Conservation (phyloP, 305 asterid species). For the Petunia hybrid region DNA sequence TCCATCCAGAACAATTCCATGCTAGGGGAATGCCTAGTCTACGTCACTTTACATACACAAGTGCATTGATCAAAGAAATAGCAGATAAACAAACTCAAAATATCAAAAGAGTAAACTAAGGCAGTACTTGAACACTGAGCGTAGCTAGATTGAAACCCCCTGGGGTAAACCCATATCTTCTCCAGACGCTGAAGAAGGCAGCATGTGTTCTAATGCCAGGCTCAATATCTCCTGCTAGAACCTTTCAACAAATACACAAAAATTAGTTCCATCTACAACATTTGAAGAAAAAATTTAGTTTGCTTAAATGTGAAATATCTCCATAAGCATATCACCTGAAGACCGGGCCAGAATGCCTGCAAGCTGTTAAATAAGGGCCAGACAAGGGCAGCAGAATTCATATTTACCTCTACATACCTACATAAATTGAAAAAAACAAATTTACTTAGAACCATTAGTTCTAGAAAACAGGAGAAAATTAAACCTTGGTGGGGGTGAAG, state of each 20-base stretch:
- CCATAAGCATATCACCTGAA: conserved; percentile 65
- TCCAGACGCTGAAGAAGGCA: conserved; percentile 98
- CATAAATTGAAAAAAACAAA: conserved; percentile 30
- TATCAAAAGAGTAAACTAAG: conserved; percentile 34
- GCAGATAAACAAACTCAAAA: conserved; percentile 22
- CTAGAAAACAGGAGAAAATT: conserved; percentile 37
- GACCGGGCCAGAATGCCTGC: conserved; percentile 99
- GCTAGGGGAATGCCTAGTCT: conserved; percentile 4
- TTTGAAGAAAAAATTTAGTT: not conserved
- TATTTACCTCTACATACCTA: conserved; percentile 98
- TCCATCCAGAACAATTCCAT: conserved; percentile 9
- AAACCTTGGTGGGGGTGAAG: conserved; percentile 11
- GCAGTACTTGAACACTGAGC: conserved; percentile 79
- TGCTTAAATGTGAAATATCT: conserved; percentile 13
- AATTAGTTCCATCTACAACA: conserved; percentile 36
- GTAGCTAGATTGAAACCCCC: conserved; percentile 98
- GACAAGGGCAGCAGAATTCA: conserved; percentile 96
- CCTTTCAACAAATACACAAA: conserved; percentile 58
- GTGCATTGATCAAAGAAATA: conserved; percentile 3
- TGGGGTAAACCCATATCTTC: conserved; percentile 93
- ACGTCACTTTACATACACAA: not conserved
- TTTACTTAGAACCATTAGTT: not conserved
- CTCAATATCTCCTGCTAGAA: conserved; percentile 96
- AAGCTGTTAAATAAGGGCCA: conserved; percentile 98
- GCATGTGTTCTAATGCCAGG: conserved; percentile 94